Evolutionary conservation across 805 yeast genomes (phyloP), one percentile per base, ranked within the genome.

Genomic region (Pichia cephalocereana): DNA sequence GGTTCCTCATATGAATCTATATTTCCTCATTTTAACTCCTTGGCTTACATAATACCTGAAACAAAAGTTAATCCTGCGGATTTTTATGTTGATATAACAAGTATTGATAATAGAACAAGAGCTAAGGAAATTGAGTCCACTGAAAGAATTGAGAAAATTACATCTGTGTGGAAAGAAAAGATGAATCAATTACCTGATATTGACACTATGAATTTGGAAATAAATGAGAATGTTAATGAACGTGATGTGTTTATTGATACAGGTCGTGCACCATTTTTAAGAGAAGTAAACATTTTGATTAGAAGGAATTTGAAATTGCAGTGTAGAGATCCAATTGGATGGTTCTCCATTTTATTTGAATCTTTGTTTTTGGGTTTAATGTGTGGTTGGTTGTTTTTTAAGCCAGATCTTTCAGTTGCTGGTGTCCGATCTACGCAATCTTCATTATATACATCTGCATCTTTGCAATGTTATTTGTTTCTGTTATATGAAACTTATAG

Each of bases 341-440:
- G 72, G 67, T 66, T 56, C 38, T 67, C 75, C 0, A 55, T 75
- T 31, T 51, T 70, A 15, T 59, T 70, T 15, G 76, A 75, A 27
- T 60, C 73, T 0, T 46, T 76, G 0, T 54, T 81, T 7, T 65
- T 85, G 52, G 83, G 88, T 0, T 58, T 79, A 2, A 66, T 80
- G n/a, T 66, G 76, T 40, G 96, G 96, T 0, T 85, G 93, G 89
- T 73, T 87, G 40, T 87, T 82, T 57, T 82, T 65, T 59, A 76
- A 76, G 54, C 89, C 89, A 4, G 76, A 73, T 18, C 71, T 74
- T 3, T 69, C 77, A 12, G 53, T 80, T 36, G 72, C 80, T 1
- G 95, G 95, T 7, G 72, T 85, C 19, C 66, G 95, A 52, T 74
- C 95, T 1, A 62, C 61, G 7, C 64, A 77, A 28, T 76, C 80